Evolutionary conservation across 768 basidiomycete genomes (phyloP).

Genomic region (Pleurotus cornucopiae): DNA sequence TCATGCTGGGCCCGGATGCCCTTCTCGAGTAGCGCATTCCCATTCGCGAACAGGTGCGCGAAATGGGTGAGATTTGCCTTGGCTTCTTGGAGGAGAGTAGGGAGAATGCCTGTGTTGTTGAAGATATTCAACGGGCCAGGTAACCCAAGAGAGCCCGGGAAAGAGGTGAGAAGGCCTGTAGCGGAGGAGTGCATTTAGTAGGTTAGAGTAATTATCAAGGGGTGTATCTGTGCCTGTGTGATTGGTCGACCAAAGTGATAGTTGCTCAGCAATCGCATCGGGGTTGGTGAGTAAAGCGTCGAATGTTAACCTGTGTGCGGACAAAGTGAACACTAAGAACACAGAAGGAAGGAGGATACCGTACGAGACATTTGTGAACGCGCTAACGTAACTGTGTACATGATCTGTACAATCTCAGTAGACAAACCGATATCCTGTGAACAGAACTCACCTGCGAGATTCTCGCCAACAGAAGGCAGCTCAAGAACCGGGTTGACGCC

Average conservation of each 20-base stretch:
- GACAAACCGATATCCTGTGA: too few species aligned
- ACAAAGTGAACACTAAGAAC: too few species aligned
- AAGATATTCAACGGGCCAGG: slow-evolving; percentile 24
- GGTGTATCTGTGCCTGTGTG: slow-evolving; percentile 19
- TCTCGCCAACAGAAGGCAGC: slow-evolving; percentile 47
- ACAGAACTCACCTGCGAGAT: slow-evolving; percentile 23
- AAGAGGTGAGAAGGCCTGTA: slow-evolving; percentile 23
- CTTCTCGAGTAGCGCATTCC: slow-evolving; percentile 22
- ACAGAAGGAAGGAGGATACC: neutral
- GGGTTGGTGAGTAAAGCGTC: slow-evolving; percentile 21
- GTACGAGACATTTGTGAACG: slow-evolving; percentile 26
- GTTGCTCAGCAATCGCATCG: slow-evolving; percentile 18
- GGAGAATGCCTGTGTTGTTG: slow-evolving; percentile 11
- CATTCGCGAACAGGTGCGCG: slow-evolving; percentile 25
- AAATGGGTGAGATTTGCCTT: slow-evolving; percentile 18
- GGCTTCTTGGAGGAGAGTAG: slow-evolving; percentile 15
- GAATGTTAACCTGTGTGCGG: slow-evolving; percentile 23
- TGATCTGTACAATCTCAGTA: slow-evolving; percentile 18
- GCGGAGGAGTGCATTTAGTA: neutral
- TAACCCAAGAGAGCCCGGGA: slow-evolving; percentile 24
- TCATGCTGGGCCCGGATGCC: slow-evolving; percentile 27
- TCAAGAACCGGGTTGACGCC: slow-evolving; percentile 37
- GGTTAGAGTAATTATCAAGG: neutral
- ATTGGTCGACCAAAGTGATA: slow-evolving; percentile 22
- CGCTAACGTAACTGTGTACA: slow-evolving; percentile 29